Evolutionary conservation across 2,329 filamentous ascomycete species (phyloP), one percentile per base, ranked within the genome.

Genomic region (Cladosporium sp.): DNA sequence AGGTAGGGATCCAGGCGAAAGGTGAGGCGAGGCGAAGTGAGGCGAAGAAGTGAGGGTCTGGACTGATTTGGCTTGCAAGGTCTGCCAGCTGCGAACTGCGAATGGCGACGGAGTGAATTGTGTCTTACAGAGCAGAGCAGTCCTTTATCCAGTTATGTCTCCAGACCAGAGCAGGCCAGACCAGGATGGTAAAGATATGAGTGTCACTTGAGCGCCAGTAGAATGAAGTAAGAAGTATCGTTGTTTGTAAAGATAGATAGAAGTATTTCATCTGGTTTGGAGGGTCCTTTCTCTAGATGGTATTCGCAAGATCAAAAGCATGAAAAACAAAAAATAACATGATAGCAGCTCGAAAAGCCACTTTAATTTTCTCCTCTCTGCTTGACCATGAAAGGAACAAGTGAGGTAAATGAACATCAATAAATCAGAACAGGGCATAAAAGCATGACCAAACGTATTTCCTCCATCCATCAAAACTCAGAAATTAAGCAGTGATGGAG

Each of bases 261-360:
- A 54, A 55, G n/a, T 21, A 18, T 55, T 55, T 55, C 52, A 55
- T 55, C 52, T 55, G 52, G 57, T 36, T 44, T 44, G 57, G 26
- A 14, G 26, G 24, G 38, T 59, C 57, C 38, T 59, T 59, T 59
- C 38, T 41, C 57, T 59, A 41, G 57, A 41, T 44, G 36, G 57
- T 59, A 44, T 59, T 59, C 34, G 12, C 52, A n/a, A 30, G 52
- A 30, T 55, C 52, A 55, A 55, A 30, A 34, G 21, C 24, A 28
- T 24, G 30, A 38, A 44, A 59, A 12, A 32, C 14, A 58, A 28
- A 26, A 58, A 58, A 41, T 1, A 1, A 58, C n/a, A 24, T 21
- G 18, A 47, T 47, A 47, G 55, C 21, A 28, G 32, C 32, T 34
- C 32, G 24, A 14, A 11, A 36, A 26, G 55, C 55, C n/a, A 41